Conservation (phyloP, 345 rosid species). For the Hibiscus tridactylites region DNA sequence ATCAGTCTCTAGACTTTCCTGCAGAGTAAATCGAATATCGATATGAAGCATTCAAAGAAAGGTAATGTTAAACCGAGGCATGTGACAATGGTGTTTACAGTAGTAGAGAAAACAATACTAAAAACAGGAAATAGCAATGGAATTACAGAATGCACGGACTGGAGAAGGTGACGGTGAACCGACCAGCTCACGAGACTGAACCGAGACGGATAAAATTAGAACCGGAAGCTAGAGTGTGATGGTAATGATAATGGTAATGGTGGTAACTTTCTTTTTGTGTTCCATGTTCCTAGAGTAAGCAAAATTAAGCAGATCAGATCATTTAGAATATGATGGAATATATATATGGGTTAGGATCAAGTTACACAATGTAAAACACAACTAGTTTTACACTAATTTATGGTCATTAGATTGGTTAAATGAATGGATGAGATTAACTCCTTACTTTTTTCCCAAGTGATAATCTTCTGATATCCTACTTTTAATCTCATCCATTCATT, state of each 20-base stretch:
- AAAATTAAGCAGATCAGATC: not conserved
- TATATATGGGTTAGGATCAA: not conserved
- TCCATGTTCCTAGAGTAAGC: not conserved
- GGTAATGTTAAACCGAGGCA: too few species aligned
- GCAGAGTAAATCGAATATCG: not conserved
- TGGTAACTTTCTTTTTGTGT: not conserved
- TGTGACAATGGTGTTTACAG: not conserved
- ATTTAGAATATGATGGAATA: not conserved
- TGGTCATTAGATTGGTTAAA: too few species aligned
- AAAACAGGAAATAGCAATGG: not conserved
- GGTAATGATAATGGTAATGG: not conserved
- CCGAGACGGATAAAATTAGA: not conserved
- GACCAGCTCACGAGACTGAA: not conserved
- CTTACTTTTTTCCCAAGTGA: too few species aligned
- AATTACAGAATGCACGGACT: not conserved
- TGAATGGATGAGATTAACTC: too few species aligned
- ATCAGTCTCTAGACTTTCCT: too few species aligned
- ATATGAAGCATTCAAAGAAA: not conserved
- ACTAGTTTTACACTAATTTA: too few species aligned
- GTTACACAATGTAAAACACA: too few species aligned
- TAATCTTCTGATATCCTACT: too few species aligned
- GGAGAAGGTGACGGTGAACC: slow-evolving; percentile 4
- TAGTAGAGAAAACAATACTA: not conserved
- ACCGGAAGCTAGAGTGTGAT: not conserved
- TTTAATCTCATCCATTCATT: too few species aligned